These are phyloP conservation scores for Rhynchospora pubera DNA, from an alignment of 176 grass and related monocot genomes.

Conservation along the genomic window DNA sequence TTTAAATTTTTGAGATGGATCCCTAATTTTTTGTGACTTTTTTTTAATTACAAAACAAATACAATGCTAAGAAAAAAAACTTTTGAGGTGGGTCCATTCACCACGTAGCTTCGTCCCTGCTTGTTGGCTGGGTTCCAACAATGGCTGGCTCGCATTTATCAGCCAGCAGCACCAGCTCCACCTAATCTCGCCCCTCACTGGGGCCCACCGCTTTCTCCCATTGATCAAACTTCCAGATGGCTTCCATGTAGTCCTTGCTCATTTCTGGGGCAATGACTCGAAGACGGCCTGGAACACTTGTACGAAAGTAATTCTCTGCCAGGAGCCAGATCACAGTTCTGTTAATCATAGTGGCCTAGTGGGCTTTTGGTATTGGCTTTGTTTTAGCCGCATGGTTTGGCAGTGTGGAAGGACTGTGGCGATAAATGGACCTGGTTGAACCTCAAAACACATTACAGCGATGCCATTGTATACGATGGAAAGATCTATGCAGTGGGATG, in stretches of 20 bases:
- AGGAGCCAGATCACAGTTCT: background rate
- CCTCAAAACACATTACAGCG: background rate
- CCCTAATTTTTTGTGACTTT: too few relatives aligned
- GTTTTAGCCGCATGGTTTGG: background rate
- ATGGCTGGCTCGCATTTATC: background rate
- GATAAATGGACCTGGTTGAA: background rate
- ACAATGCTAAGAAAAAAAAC: too few relatives aligned
- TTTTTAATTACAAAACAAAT: too few relatives aligned
- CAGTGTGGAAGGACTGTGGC: background rate
- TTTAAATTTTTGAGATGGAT: too few relatives aligned
- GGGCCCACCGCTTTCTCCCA: background rate
- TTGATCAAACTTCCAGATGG: background rate
- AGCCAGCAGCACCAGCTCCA: background rate
- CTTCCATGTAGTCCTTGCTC: background rate
- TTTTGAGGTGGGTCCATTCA: too few relatives aligned
- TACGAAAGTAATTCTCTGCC: background rate
- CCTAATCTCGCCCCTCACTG: background rate
- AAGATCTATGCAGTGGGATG: background rate
- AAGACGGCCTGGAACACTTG: too few relatives aligned
- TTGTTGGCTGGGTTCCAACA: background rate
- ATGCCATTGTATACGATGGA: background rate
- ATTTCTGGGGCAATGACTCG: too few relatives aligned
- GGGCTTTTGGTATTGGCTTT: background rate
- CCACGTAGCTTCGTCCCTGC: too few relatives aligned
- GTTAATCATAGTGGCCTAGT: background rate